A percentile compares a stretch with the other conserved stretches of the same genome.
These are phyloP conservation scores for Leccinum fallax DNA, from an alignment of 1,284 basidiomycete species.

Conservation along the genomic window DNA sequence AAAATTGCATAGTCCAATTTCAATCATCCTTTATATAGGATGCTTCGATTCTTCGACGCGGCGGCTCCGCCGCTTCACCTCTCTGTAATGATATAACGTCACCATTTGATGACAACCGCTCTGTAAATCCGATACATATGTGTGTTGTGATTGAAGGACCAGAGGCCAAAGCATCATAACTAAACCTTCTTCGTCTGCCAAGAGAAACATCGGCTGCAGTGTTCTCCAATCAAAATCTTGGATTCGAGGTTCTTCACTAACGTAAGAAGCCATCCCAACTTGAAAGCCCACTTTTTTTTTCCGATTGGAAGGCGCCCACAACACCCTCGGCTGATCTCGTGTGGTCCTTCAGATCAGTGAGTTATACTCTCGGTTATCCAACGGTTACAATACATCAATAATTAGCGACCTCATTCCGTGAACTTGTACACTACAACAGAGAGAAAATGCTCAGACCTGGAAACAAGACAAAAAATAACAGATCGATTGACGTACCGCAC, in stretches of 20 bases:
- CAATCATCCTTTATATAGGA: no score
- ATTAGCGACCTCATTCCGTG: conserved; percentile 10
- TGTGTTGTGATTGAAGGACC: neutral
- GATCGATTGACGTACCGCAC: conserved; percentile 57
- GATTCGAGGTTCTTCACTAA: no score
- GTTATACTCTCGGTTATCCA: neutral
- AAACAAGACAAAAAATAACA: neutral
- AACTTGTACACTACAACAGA: conserved; percentile 31
- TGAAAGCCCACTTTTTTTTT: no score
- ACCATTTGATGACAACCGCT: no score
- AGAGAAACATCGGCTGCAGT: neutral
- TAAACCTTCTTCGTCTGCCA: neutral
- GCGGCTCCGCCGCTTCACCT: no score
- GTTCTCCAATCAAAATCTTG: no score
- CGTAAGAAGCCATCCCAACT: no score
- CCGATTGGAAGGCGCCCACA: no score
- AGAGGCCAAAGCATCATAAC: neutral
- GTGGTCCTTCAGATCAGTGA: neutral
- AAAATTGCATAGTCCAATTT: no score
- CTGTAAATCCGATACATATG: no score
- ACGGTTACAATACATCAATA: neutral
- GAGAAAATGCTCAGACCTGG: neutral
- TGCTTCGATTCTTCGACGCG: no score
- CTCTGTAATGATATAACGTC: no score
- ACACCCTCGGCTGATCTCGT: neutral